Percentiles rank a stretch among this genome's conserved stretches.
Conservation (phyloP, 345 rosid species). For the Boechera divaricarpa region DNA sequence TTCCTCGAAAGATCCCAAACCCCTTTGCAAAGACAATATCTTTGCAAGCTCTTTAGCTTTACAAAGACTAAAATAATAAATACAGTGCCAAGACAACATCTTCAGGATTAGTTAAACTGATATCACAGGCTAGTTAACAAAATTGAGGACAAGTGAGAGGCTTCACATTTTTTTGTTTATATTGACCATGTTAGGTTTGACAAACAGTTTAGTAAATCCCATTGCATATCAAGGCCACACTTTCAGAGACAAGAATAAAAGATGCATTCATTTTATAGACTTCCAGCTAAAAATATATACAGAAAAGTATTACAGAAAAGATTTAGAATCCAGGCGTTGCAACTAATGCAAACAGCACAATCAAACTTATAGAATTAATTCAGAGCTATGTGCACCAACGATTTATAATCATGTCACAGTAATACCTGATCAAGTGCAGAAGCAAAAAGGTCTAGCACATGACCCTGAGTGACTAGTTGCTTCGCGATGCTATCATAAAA, state of each 20-base stretch:
- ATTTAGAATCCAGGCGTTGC: not conserved
- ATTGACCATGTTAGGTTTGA: not conserved
- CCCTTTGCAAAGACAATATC: no score
- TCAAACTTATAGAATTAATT: not conserved
- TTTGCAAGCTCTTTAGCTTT: not conserved
- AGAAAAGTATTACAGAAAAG: not conserved
- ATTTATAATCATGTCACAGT: not conserved
- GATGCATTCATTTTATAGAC: not conserved
- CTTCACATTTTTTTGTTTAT: slow-evolving; percentile 1
- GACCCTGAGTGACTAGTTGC: slow-evolving; percentile 82
- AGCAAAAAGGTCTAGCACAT: slow-evolving; percentile 69
- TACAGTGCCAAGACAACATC: not conserved
- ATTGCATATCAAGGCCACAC: not conserved
- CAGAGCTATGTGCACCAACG: not conserved
- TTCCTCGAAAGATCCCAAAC: no score
- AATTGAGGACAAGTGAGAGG: slow-evolving; percentile 7
- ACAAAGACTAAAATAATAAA: not conserved
- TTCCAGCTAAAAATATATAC: not conserved
- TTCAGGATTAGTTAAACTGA: not conserved
- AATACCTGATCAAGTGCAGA: slow-evolving; percentile 28
- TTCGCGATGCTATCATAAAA: slow-evolving; percentile 68
- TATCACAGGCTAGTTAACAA: not conserved
- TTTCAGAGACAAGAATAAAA: not conserved
- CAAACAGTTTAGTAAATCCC: not conserved
- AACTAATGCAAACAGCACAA: not conserved